A percentile compares a stretch with the other conserved stretches of the same genome.
phyloP scores from a whole-genome alignment of 225 moss, liverwort and hornwort genomes.

The Bryoerythrophyllum caledonicum region DNA sequence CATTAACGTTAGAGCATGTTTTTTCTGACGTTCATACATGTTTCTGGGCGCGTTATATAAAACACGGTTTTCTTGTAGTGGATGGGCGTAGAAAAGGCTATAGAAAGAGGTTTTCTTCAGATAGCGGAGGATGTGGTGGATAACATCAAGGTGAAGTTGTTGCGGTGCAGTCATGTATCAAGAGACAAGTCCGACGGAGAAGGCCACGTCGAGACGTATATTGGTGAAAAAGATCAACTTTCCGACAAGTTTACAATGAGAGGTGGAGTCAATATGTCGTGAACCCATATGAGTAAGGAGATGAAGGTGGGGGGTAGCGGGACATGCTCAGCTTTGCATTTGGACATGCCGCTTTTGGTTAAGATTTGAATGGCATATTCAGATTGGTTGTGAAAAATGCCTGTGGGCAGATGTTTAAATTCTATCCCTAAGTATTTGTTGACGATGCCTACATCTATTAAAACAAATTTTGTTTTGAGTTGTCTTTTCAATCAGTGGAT shows the following conservation, averaged over 20 bases:
- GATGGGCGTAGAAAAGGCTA: neutral
- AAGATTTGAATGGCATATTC: neutral
- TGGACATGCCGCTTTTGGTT: too few species aligned
- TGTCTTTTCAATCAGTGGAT: neutral
- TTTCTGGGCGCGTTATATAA: too few species aligned
- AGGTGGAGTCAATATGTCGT: neutral
- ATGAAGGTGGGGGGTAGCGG: neutral
- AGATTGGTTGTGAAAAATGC: neutral
- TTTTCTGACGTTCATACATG: too few species aligned
- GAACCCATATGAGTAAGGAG: too few species aligned
- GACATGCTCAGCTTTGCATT: neutral
- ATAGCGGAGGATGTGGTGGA: neutral
- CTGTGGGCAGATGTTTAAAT: neutral
- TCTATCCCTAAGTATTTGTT: neutral
- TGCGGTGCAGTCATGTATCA: neutral
- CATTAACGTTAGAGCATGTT: too few species aligned
- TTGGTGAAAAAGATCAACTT: neutral
- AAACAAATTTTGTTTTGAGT: neutral
- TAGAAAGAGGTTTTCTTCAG: neutral
- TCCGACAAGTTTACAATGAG: neutral
- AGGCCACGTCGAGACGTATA: neutral
- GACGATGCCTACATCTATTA: neutral
- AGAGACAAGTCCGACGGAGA: neutral
- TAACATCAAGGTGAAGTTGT: neutral
- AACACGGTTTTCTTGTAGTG: too few species aligned